phyloP scores from a whole-genome alignment of 768 basidiomycete species.

The Boletus speciosus region DNA sequence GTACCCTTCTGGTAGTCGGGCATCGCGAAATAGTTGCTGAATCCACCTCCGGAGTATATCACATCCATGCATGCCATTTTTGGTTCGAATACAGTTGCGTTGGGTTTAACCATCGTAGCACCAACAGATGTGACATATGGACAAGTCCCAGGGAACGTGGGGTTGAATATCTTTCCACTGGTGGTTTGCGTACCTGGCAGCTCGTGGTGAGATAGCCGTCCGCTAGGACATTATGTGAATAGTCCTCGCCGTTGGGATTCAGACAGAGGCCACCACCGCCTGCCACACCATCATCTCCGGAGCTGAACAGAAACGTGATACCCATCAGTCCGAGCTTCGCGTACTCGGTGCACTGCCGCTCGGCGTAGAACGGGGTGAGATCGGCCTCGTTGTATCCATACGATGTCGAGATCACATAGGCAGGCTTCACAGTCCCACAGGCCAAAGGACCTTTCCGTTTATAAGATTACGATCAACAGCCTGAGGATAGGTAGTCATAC shows the following conservation, averaged over 20 bases:
- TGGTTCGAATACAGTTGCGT: conserved; percentile 36
- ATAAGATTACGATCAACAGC: neutral
- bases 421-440: conserved; percentile 39
- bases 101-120: conserved; percentile 42
- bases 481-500: conserved; percentile 1
- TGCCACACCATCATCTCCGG: conserved; percentile 33
- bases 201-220: neutral
- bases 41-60: conserved; percentile 43
- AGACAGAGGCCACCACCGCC: conserved; percentile 33
- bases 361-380: conserved; percentile 34
- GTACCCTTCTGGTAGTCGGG: conserved; percentile 39
- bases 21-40: conserved; percentile 41
- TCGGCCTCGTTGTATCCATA: conserved; percentile 40
- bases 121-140: conserved; percentile 52
- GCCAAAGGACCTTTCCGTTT: conserved; percentile 13
- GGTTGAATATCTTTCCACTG: conserved; percentile 50
- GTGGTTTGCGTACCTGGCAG: conserved; percentile 33
- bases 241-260: conserved; percentile 18
- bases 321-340: conserved; percentile 42
- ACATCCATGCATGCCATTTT: conserved; percentile 47
- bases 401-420: conserved; percentile 44
- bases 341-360: conserved; percentile 45
- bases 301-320: conserved; percentile 33
- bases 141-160: conserved; percentile 47
- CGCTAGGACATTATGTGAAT: neutral